Evolutionary conservation across 2,329 filamentous ascomycete species (phyloP).

Genomic region (Neospermospora avenae): DNA sequence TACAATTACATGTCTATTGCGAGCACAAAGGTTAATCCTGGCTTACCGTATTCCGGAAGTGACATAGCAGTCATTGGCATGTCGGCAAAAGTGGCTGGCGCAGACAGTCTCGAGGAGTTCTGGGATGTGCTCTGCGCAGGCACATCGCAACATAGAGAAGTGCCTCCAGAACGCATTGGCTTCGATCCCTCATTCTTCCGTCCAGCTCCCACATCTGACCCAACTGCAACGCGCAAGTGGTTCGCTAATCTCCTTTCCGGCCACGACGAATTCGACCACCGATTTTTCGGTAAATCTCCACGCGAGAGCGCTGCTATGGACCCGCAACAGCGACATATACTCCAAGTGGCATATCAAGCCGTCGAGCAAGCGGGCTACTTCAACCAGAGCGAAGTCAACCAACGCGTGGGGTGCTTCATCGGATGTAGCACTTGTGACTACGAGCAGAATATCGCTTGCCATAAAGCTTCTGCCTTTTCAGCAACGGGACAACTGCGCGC

Average conservation of each 20-base stretch:
- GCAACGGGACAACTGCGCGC: not conserved
- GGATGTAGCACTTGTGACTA: not conserved
- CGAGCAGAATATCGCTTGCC: not conserved
- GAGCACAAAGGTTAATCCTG: too few relatives aligned
- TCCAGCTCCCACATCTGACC: not conserved
- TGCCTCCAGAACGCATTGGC: not conserved
- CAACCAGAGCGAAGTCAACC: not conserved
- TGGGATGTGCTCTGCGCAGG: not conserved
- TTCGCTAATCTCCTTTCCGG: not conserved
- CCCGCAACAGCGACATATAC: not conserved
- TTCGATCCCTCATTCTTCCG: not conserved
- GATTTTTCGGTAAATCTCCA: not conserved
- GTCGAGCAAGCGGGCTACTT: not conserved
- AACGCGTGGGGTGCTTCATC: not conserved
- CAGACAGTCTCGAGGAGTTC: not conserved
- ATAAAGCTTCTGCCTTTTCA: not conserved
- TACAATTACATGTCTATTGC: too few relatives aligned
- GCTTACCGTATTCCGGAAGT: too few relatives aligned
- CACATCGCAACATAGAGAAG: not conserved
- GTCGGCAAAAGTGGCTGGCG: not conserved
- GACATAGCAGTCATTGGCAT: not conserved
- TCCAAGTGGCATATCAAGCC: not conserved
- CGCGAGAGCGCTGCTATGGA: not conserved
- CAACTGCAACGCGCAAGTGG: not conserved
- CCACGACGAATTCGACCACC: not conserved